These are phyloP conservation scores for Picochlorum costavermella DNA, from an alignment of 139 green algal species.

Conservation along the genomic window DNA sequence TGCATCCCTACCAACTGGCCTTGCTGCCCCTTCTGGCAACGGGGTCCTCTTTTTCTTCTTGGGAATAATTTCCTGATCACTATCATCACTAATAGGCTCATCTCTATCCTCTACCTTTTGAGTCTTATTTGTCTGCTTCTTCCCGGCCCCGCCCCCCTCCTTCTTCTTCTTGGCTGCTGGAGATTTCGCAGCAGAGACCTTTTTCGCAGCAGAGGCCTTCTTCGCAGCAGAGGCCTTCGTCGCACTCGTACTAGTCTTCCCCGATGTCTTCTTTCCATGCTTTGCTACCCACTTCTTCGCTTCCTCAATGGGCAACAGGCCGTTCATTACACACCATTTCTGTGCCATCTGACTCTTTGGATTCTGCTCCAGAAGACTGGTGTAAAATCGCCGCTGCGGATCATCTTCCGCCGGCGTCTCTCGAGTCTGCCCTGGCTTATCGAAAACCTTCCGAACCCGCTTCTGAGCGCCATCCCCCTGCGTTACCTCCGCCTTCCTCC, in stretches of 20 bases:
- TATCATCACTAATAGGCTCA: too few relatives aligned
- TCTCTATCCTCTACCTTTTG: too few relatives aligned
- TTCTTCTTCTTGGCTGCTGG: background rate
- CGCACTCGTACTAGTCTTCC: conserved; percentile 4
- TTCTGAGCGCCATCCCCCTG: background rate
- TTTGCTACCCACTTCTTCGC: conserved; percentile 37
- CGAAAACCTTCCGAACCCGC: conserved; percentile 41
- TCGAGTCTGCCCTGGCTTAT: conserved; percentile 67
- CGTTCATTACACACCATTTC: conserved; percentile 51
- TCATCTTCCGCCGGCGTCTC: conserved; percentile 63
- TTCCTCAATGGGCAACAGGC: conserved; percentile 51
- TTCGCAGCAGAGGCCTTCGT: conserved; percentile 14
- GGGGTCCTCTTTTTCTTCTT: too few relatives aligned
- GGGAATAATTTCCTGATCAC: too few relatives aligned
- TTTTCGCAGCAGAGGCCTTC: background rate
- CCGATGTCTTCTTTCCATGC: conserved; percentile 9
- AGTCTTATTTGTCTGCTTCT: conserved; percentile 3
- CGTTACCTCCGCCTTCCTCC: background rate
- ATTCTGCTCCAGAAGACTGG: conserved; percentile 51
- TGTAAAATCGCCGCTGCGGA: conserved; percentile 71
- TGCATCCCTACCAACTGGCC: too few relatives aligned
- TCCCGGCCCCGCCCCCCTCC: background rate
- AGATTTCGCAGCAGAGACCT: background rate
- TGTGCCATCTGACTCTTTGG: conserved; percentile 64
- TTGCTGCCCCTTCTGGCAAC: too few relatives aligned